Evolutionary conservation across 1,139 yeast species (phyloP).

Genomic region (Suhomyces panamericanus): DNA sequence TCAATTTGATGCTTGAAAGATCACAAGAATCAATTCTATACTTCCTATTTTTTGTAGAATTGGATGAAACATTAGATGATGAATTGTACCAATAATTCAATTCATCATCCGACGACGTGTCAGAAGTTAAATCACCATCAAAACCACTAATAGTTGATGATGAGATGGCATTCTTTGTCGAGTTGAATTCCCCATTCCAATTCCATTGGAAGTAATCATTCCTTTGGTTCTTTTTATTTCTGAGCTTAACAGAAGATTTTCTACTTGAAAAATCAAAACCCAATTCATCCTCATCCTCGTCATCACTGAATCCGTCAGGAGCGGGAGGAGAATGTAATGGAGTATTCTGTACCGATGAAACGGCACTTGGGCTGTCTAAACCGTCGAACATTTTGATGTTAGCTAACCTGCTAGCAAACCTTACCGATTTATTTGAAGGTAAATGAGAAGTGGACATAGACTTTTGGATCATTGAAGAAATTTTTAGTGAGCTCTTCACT

Average conservation of each 20-base stretch:
- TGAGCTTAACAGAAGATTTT: slow-evolving; percentile 1
- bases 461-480: slow-evolving; percentile 25
- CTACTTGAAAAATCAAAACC: slow-evolving; percentile 11
- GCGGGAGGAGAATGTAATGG: slow-evolving; percentile 36
- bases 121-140: slow-evolving; percentile 17
- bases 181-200: slow-evolving; percentile 14
- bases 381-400: slow-evolving; percentile 46
- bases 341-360: slow-evolving; percentile 34
- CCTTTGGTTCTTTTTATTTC: slow-evolving; percentile 1
- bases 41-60: not conserved
- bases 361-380: slow-evolving; percentile 40
- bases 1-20: slow-evolving; percentile 10
- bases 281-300: slow-evolving; percentile 19
- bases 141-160: not conserved
- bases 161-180: not conserved
- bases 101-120: slow-evolving; percentile 24
- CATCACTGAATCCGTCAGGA: slow-evolving; percentile 14
- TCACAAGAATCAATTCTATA: slow-evolving; percentile 16
- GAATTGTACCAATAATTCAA: slow-evolving; percentile 10
- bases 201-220: slow-evolving; percentile 19
- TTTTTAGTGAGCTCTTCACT: slow-evolving; percentile 41
- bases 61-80: slow-evolving; percentile 5
- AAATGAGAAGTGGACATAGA: slow-evolving; percentile 31
- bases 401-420: slow-evolving; percentile 39
- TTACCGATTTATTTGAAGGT: slow-evolving; percentile 31